Conservation (phyloP, 2,329 filamentous ascomycete species). For the Thelonectria blattea region DNA sequence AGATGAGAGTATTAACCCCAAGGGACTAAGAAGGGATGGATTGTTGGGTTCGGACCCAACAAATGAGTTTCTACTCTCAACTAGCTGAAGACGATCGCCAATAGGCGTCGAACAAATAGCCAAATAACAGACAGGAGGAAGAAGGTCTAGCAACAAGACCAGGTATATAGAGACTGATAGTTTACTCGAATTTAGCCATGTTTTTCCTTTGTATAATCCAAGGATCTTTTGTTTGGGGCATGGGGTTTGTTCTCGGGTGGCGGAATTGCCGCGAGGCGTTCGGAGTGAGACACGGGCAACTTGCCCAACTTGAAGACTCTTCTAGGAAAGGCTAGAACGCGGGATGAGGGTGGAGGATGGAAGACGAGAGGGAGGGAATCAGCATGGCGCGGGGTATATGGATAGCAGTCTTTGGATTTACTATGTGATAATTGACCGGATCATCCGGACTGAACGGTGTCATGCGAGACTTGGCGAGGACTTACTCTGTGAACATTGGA, state of each 20-base stretch:
- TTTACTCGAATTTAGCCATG: conserved; percentile 6
- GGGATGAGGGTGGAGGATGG: neutral
- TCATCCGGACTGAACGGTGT: neutral
- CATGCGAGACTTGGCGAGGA: too few species aligned
- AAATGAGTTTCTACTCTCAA: neutral
- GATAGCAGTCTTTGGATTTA: neutral
- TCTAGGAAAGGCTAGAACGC: neutral
- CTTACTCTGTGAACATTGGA: too few species aligned
- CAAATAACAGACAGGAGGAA: neutral
- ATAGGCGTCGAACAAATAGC: neutral
- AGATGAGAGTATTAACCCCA: too few species aligned
- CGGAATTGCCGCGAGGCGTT: conserved; percentile 2
- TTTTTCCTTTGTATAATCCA: neutral
- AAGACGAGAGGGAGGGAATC: neutral
- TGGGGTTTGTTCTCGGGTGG: conserved; percentile 10
- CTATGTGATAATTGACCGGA: neutral
- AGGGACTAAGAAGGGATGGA: neutral
- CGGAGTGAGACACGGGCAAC: conserved; percentile 4
- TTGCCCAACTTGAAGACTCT: conserved; percentile 6
- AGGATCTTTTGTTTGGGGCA: conserved; percentile 11
- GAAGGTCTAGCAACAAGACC: neutral
- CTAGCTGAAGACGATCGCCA: neutral
- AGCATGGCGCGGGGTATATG: conserved; percentile 1
- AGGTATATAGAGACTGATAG: conserved; percentile 8
- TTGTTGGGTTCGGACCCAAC: neutral